phyloP scores from a whole-genome alignment of 2,329 filamentous ascomycete genomes.

The Cladorrhinum sp. region DNA sequence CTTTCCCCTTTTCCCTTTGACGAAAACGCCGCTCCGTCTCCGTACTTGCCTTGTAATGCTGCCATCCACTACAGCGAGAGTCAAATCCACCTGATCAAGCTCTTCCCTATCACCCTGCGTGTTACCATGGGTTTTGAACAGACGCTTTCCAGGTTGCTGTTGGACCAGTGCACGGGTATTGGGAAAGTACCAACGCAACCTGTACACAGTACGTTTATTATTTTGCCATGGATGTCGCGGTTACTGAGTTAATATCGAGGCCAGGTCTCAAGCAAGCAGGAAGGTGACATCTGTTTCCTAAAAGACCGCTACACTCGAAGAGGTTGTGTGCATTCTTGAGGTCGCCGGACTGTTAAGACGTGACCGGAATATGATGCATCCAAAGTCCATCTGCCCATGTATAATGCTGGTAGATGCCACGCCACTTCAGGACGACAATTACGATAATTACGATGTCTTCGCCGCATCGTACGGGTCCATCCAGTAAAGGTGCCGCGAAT shows the following conservation, averaged over 20 bases:
- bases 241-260: background rate
- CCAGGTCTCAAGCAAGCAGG: background rate
- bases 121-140: background rate
- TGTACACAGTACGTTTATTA: background rate
- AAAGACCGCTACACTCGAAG: background rate
- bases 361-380: background rate
- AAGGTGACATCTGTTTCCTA: background rate
- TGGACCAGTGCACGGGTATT: background rate
- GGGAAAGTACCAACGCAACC: background rate
- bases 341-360: background rate
- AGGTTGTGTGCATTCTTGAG: background rate
- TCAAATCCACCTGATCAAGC: background rate
- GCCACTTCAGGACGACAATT: background rate
- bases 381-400: background rate
- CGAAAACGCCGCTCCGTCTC: background rate
- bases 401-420: background rate
- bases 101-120: background rate
- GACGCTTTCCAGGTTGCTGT: background rate
- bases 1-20: background rate
- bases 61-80: too few species aligned
- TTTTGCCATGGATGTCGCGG: background rate
- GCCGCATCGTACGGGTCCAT: background rate
- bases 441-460: background rate
- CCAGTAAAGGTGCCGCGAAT: background rate
- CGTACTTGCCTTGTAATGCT: background rate